phyloP scores from a whole-genome alignment of 78 protist species.

The Diacronema lutheri region DNA sequence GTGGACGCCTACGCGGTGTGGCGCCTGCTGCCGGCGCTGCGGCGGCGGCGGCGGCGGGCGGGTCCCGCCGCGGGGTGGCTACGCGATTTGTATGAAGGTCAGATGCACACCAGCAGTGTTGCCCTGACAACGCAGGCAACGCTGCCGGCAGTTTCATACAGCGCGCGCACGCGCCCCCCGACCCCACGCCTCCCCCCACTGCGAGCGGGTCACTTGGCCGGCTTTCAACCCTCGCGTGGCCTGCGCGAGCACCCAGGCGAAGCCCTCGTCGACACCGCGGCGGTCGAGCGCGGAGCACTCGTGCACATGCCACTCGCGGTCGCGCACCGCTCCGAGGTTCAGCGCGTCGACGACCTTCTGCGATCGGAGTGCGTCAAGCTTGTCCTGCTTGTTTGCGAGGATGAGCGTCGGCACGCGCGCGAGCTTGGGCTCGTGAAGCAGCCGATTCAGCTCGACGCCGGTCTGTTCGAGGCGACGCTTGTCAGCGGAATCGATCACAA shows the following conservation, averaged over 20 bases:
- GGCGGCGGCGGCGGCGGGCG: no score
- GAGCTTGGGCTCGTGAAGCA: not conserved
- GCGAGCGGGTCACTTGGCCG: no score
- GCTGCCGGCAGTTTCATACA: no score
- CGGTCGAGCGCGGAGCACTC: conserved; percentile 66
- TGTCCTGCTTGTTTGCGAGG: conserved; percentile 68
- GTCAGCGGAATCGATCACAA: conserved; percentile 54
- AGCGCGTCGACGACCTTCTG: conserved; percentile 29
- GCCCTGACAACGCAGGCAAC: no score
- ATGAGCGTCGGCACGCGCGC: conserved; percentile 55
- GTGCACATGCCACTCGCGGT: conserved; percentile 46
- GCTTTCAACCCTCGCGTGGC: no score
- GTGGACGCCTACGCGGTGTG: no score
- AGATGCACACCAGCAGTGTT: no score
- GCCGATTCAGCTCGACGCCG: conserved; percentile 12
- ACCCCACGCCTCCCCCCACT: no score
- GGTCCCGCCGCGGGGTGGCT: no score
- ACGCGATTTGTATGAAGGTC: no score
- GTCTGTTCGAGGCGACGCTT: conserved; percentile 40
- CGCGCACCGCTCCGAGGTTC: conserved; percentile 45
- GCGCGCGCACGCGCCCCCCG: no score
- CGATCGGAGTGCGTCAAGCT: conserved; percentile 48
- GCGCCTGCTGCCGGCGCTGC: no score
- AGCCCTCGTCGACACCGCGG: conserved; percentile 63
- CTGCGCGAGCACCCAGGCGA: conserved; percentile 49